Evolutionary conservation across 2,329 filamentous ascomycete genomes (phyloP).

Genomic region (Penicillium nordicum): DNA sequence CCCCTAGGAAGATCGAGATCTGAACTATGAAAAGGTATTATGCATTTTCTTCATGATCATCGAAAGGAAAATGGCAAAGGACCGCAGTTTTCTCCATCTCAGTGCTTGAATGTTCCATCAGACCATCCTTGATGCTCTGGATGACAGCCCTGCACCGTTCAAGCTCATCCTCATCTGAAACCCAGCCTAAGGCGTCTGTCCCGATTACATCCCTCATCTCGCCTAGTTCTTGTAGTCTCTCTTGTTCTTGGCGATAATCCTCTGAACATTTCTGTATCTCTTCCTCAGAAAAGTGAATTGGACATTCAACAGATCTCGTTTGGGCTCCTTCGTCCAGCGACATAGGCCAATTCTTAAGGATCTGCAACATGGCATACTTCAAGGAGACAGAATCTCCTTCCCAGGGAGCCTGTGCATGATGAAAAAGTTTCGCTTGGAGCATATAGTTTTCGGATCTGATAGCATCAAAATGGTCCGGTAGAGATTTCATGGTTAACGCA

Average conservation of each 20-base stretch:
- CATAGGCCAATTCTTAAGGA: slow-evolving; percentile 23
- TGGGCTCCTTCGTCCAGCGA: slow-evolving; percentile 6
- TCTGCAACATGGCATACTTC: slow-evolving; percentile 23
- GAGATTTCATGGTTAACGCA: slow-evolving; percentile 22
- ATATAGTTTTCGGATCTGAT: slow-evolving; percentile 18
- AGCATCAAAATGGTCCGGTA: slow-evolving; percentile 26
- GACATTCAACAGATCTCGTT: slow-evolving; percentile 10
- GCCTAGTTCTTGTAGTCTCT: slow-evolving; percentile 19
- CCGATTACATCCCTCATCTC: slow-evolving; percentile 26
- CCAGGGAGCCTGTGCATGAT: slow-evolving; percentile 24
- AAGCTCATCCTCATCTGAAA: slow-evolving; percentile 25
- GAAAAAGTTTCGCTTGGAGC: slow-evolving; percentile 26
- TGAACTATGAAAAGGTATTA: background rate
- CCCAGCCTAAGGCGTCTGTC: slow-evolving; percentile 27
- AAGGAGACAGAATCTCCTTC: slow-evolving; percentile 29
- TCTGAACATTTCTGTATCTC: slow-evolving; percentile 16
- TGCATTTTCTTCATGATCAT: slow-evolving; percentile 20
- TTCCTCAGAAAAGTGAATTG: slow-evolving; percentile 21
- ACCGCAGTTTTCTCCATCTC: slow-evolving; percentile 20
- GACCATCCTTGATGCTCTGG: slow-evolving; percentile 17
- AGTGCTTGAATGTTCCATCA: slow-evolving; percentile 23
- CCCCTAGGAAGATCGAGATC: background rate
- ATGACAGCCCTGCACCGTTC: slow-evolving; percentile 17
- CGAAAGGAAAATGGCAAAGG: slow-evolving; percentile 21
- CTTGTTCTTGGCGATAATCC: slow-evolving; percentile 18